A percentile compares a stretch with the other conserved stretches of the same genome.
Evolutionary conservation across 352 stramenopile genomes (phyloP).

Genomic region (Phytopythium cucurbitacearum): DNA sequence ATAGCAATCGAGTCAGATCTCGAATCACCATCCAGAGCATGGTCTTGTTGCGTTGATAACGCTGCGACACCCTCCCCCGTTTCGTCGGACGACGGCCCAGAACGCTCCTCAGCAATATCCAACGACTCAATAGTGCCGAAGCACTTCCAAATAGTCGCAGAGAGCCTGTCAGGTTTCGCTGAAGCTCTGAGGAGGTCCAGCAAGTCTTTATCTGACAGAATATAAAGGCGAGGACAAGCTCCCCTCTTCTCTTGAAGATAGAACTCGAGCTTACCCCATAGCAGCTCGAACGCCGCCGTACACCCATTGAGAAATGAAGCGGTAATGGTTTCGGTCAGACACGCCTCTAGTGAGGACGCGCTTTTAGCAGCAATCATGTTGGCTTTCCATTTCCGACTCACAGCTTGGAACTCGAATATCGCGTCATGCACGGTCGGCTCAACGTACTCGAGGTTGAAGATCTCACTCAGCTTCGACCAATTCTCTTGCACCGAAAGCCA

Average conservation of each 20-base stretch:
- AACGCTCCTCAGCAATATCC: too few relatives aligned
- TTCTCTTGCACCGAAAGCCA: constrained; percentile 51
- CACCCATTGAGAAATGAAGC: constrained; percentile 38
- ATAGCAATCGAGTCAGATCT: constrained; percentile 23
- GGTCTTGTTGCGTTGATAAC: too few relatives aligned
- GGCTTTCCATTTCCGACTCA: constrained; percentile 64
- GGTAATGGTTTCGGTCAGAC: constrained; percentile 57
- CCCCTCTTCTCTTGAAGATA: constrained; percentile 63
- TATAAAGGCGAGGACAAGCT: constrained; percentile 55
- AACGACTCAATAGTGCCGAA: too few relatives aligned
- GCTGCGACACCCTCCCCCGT: too few relatives aligned
- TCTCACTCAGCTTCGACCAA: constrained; percentile 35
- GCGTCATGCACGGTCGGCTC: constrained; percentile 53
- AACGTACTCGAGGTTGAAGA: constrained; percentile 52
- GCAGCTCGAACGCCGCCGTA: constrained; percentile 37
- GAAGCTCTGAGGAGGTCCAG: constrained; percentile 32
- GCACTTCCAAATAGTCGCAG: too few relatives aligned
- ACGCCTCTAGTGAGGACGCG: constrained; percentile 42
- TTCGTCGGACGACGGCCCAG: too few relatives aligned
- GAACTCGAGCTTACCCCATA: constrained; percentile 47
- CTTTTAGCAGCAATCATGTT: constrained; percentile 60
- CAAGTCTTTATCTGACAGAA: constrained; percentile 59
- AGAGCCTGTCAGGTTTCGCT: too few relatives aligned
- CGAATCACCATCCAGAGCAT: too few relatives aligned
- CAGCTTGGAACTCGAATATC: constrained; percentile 50